phyloP scores from a whole-genome alignment of 768 basidiomycete genomes.

The Tricholoma terreum region DNA sequence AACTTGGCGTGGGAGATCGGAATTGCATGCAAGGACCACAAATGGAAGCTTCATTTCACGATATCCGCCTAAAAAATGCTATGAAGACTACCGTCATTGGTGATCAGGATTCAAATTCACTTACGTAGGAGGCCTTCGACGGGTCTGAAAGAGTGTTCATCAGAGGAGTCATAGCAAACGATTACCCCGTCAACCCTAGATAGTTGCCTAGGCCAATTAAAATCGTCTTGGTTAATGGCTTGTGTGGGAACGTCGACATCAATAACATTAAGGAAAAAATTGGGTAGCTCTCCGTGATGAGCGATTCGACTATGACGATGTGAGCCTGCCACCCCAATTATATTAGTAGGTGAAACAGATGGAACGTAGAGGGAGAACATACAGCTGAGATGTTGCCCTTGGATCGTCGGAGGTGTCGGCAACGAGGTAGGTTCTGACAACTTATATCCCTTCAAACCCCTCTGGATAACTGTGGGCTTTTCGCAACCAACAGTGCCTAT shows the following conservation, averaged over 20 bases:
- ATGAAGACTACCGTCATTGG: background rate
- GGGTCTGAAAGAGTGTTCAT: conserved; percentile 57
- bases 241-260: conserved; percentile 48
- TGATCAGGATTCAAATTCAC: conserved; percentile 25
- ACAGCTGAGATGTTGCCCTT: conserved; percentile 39
- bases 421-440: conserved; percentile 42
- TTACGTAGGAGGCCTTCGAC: conserved; percentile 70
- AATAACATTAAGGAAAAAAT: conserved; percentile 47
- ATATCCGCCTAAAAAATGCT: conserved; percentile 48
- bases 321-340: conserved; percentile 22
- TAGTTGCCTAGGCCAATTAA: conserved; percentile 46
- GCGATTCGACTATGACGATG: conserved; percentile 32
- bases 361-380: conserved; percentile 12
- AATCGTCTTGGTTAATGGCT: conserved; percentile 1
- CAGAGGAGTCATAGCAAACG: conserved; percentile 80
- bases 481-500: conserved; percentile 79
- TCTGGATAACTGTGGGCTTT: conserved; percentile 78
- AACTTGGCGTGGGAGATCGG: conserved; percentile 61
- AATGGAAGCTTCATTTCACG: conserved; percentile 54
- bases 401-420: conserved; percentile 26
- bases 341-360: conserved; percentile 1
- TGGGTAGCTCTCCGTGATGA: conserved; percentile 35
- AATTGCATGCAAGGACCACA: conserved; percentile 86
- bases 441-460: conserved; percentile 65
- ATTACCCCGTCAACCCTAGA: conserved; percentile 74